phyloP scores from a whole-genome alignment of 1,284 basidiomycete genomes.

The Amylostereum areolatum region DNA sequence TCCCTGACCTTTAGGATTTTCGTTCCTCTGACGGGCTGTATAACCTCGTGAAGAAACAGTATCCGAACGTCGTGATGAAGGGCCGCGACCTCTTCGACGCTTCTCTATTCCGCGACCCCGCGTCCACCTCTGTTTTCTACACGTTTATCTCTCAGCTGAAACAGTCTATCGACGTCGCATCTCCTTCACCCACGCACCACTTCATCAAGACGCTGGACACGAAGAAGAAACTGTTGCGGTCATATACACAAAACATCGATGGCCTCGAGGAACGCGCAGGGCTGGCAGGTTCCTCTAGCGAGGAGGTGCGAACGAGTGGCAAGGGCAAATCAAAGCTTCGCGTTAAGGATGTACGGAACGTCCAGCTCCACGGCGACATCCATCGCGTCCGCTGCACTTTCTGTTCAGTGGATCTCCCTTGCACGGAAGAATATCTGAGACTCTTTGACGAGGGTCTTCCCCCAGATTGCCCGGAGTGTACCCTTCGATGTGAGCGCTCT shows the following conservation, averaged over 20 bases:
- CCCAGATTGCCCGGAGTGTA: constrained; percentile 81
- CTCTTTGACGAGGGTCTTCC: constrained; percentile 64
- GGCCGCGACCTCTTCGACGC: constrained; percentile 90
- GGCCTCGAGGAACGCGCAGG: constrained; percentile 84
- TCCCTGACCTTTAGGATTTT: constrained; percentile 62
- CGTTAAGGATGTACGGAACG: constrained; percentile 70
- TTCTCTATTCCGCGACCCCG: constrained; percentile 77
- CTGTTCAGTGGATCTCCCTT: constrained; percentile 74
- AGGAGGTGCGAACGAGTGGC: constrained; percentile 41
- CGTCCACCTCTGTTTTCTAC: constrained; percentile 88
- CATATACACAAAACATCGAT: constrained; percentile 96
- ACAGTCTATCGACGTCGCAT: constrained; percentile 72
- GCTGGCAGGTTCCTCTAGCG: constrained; percentile 57
- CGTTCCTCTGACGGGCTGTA: constrained; percentile 87
- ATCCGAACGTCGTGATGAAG: constrained; percentile 78
- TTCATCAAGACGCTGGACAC: constrained; percentile 83
- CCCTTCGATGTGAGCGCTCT: constrained; percentile 62
- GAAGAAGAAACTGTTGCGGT: constrained; percentile 81
- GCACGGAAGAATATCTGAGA: constrained; percentile 51
- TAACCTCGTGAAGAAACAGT: constrained; percentile 78
- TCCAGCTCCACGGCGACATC: constrained; percentile 91
- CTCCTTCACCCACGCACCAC: constrained; percentile 80
- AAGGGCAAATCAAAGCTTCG: constrained; percentile 63
- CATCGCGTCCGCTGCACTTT: constrained; percentile 81
- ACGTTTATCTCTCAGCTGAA: constrained; percentile 92